These are phyloP conservation scores for Coemansia sp. DNA, from an alignment of 192 early-diverging fungal species.

Conservation along the genomic window DNA sequence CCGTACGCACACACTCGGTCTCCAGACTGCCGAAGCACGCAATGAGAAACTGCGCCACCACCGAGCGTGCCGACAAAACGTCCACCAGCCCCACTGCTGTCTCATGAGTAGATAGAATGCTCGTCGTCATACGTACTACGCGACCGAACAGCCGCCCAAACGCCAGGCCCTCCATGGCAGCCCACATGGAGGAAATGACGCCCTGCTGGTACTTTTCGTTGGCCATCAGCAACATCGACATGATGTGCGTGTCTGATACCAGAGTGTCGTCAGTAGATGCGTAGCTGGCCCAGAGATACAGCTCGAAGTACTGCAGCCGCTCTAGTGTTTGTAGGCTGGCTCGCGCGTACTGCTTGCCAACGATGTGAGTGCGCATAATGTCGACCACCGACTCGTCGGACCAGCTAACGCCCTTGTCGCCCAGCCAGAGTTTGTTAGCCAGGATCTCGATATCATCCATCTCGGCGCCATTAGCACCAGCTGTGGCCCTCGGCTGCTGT, in stretches of 20 bases:
- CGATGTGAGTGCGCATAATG: slow-evolving; percentile 13
- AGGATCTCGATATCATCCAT: slow-evolving; percentile 1
- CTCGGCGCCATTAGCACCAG: not conserved
- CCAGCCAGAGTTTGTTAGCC: slow-evolving; percentile 24
- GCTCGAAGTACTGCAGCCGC: slow-evolving; percentile 44
- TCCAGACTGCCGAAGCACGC: slow-evolving; percentile 87
- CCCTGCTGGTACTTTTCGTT: slow-evolving; percentile 90
- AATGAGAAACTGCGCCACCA: slow-evolving; percentile 76
- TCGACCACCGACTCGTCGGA: slow-evolving; percentile 4
- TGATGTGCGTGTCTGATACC: slow-evolving; percentile 57
- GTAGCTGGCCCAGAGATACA: slow-evolving; percentile 80
- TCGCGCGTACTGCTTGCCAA: slow-evolving; percentile 5
- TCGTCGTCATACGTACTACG: slow-evolving; percentile 12
- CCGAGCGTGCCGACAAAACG: slow-evolving; percentile 38
- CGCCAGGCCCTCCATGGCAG: not conserved
- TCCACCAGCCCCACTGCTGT: slow-evolving; percentile 20
- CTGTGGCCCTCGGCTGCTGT: not conserved
- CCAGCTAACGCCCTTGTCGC: slow-evolving; percentile 12
- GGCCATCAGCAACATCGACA: slow-evolving; percentile 82
- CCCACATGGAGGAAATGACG: slow-evolving; percentile 37
- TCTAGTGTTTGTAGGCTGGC: slow-evolving; percentile 23
- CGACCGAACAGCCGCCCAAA: slow-evolving; percentile 45
- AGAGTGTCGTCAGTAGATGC: slow-evolving; percentile 3
- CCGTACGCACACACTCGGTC: slow-evolving; percentile 68
- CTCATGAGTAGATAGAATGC: not conserved